Conservation (phyloP, 1,139 yeast species). For the Zygotorulaspora mrakii region DNA sequence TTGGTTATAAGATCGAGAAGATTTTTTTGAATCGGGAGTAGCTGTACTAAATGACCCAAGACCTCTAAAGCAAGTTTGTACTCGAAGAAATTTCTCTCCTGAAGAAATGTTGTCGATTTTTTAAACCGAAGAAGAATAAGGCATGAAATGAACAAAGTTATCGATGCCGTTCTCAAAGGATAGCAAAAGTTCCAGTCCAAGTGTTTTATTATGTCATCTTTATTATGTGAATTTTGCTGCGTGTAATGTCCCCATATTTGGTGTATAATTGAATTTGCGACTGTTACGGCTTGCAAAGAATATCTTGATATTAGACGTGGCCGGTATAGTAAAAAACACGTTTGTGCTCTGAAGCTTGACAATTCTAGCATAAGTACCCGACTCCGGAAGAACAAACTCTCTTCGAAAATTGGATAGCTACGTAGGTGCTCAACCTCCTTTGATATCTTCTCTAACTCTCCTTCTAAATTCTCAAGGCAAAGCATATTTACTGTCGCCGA, state of each 20-base stretch:
- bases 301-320: conserved; percentile 3
- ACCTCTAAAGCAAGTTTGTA: conserved; percentile 9
- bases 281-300: conserved; percentile 9
- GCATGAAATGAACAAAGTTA: conserved; percentile 8
- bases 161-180: conserved; percentile 10
- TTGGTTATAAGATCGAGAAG: conserved; percentile 4
- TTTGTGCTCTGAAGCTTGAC: conserved; percentile 10
- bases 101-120: background rate
- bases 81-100: conserved; percentile 5
- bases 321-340: conserved; percentile 6
- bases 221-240: conserved; percentile 4
- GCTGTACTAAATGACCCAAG: conserved; percentile 6
- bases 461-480: background rate
- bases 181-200: conserved; percentile 13
- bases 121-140: conserved; percentile 5
- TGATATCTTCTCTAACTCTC: background rate
- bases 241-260: conserved; percentile 13
- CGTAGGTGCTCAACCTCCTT: conserved; percentile 1
- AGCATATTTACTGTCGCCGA: background rate
- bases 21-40: conserved; percentile 8
- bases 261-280: conserved; percentile 7
- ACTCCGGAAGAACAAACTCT: conserved; percentile 6
- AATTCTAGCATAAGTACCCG: conserved; percentile 9
- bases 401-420: conserved; percentile 6
- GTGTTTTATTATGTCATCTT: conserved; percentile 4